Evolutionary conservation across 495 filamentous ascomycete genomes (phyloP), one percentile per base, ranked within the genome.

Genomic region (Penicillium pulvis): DNA sequence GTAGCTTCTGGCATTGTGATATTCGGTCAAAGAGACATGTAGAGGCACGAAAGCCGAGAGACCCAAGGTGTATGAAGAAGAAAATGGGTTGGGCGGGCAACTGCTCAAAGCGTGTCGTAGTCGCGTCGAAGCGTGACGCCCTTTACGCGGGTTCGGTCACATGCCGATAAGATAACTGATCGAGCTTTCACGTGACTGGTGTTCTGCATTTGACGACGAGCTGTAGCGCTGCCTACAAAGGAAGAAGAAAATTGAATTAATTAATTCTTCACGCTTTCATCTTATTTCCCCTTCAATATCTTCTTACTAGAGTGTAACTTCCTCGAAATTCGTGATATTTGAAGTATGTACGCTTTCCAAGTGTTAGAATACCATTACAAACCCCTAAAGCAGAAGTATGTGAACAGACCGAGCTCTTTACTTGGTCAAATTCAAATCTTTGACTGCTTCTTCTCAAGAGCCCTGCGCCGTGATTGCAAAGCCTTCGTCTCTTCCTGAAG

Each of bases 1-100:
- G 75, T 69, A 31, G 81, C 79, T 70, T 81, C 78, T 57, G 80
- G 69, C 84, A 86, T 87, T 42, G 33, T 71, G 55, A 36, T 39
- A 28, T 54, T 35, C 63, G 60, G 67, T 64, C 60, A 53, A 60
- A 59, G 28, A 24, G 45, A 31, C 47, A 50, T 49, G 20, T 17
- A 41, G 1, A n/a, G 39, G 14, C 39, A 41, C 39, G 7, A 17
- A 41, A n/a, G 12, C 14, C 39, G 39, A 16, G 39, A 14, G 39
- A 11, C 39, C 16, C 39, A 41, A 41, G 4, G 14, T 41, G 39
- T 41, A 41, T 41, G 16, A 41, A 12, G 39, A 14, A 36, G 39
- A 41, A 41, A n/a, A 41, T 17, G 14, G 39, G 39, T 41, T 41
- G 39, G 39, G 39, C 16, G 39, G 39, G 39, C 39, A 41, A 41